Conservation (phyloP, 2,329 filamentous ascomycete genomes). For the Plenodomus lindquistii region DNA sequence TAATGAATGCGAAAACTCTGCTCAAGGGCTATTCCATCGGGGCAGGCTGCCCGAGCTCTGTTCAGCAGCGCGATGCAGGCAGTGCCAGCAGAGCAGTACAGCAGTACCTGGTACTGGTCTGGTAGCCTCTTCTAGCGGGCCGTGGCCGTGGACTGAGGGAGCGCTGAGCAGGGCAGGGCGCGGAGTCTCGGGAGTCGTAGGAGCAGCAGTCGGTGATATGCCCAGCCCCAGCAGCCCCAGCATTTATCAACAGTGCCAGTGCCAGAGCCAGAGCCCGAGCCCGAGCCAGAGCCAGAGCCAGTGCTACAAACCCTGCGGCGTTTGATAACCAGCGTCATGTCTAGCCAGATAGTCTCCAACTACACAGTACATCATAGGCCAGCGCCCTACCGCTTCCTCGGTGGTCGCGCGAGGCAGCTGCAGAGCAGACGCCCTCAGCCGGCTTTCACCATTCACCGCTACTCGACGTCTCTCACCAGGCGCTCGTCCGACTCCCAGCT, state of each 20-base stretch:
- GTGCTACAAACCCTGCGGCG: not conserved
- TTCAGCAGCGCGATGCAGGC: conserved; percentile 7
- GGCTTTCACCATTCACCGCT: conserved; percentile 18
- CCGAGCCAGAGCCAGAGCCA: no score
- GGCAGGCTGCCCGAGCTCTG: conserved; percentile 34
- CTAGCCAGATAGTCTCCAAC: not conserved
- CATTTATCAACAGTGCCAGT: not conserved
- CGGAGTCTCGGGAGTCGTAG: not conserved
- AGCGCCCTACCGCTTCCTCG: conserved; percentile 20
- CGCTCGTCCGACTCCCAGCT: conserved; percentile 4
- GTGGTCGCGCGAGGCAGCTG: not conserved
- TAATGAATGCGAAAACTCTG: conserved; percentile 42
- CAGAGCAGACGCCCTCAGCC: not conserved
- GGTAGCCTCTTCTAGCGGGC: not conserved
- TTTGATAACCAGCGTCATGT: conserved; percentile 1
- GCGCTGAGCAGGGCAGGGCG: not conserved
- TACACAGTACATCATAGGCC: conserved; percentile 20
- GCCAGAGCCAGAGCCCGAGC: no score
- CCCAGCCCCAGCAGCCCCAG: not conserved
- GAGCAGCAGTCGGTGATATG: not conserved
- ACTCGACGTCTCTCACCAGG: conserved; percentile 19
- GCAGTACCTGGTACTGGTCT: conserved; percentile 16
- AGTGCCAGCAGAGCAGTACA: conserved; percentile 17
- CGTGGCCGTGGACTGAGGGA: not conserved
- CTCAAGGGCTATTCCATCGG: conserved; percentile 33